Evolutionary conservation across 306 rosid genomes (phyloP), one percentile per base, ranked within the genome.

Genomic region (Adenanthera pavonina): DNA sequence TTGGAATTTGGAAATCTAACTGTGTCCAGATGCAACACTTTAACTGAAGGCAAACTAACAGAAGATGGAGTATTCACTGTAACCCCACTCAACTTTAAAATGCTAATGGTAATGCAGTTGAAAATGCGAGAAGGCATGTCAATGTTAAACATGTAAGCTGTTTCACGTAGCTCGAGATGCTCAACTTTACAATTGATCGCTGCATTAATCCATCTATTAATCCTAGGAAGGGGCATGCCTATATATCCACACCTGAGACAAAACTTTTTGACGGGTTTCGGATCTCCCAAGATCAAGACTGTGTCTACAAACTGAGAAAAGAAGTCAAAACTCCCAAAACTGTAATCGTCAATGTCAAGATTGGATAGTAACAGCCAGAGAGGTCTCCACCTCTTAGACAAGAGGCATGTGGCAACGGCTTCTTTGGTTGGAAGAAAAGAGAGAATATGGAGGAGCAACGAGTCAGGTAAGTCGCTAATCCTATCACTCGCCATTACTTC

Each of bases 351-450:
- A 14, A 66, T 17, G 49, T 67, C 72, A 67, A 82, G 67, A 11
- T 59, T 36, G 11, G 75, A 8, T 38, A 78, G 61, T 0, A 10
- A 70, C 7, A 33, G 46, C 81, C 88, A 87, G 3, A 87, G 40
- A 14, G 71, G 25, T 0, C 11, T 66, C 90, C 88, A 87, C 8
- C 71, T 74, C 53, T 66, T 81, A 0, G 87, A 87, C 33, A 84
- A 73, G 52, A 77, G 30, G 57, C 82, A 74, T 13, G 87, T 81
- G 11, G 60, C n/a, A 12, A 72, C 73, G 2, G 78, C 80, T 4
- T 56, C 17, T 68, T 72, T 72, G n/a, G 83, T 76, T 3, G 88
- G 53, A 3, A 67, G 51, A 41, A 67, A 67, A 3, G 70, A 36
- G 70, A 65, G 70, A 16, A 65, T 65, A 36, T 65, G 81, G 30